These are phyloP conservation scores for Meyerozyma sp. DNA, from an alignment of 1,139 yeast species.

Conservation along the genomic window DNA sequence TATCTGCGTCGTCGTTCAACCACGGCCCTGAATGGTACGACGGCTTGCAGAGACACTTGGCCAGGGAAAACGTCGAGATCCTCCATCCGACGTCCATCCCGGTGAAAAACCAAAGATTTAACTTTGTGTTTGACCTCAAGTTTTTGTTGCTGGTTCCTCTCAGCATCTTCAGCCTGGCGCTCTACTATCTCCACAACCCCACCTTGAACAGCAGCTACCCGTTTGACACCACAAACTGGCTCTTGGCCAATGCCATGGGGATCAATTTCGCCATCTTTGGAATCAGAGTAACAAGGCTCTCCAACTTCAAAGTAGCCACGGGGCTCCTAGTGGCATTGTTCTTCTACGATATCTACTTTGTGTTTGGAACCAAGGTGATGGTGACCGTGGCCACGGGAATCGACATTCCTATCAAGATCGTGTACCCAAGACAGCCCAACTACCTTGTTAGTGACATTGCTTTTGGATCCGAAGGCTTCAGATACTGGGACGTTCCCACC, in stretches of 20 bases:
- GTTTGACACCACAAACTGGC: slow-evolving; percentile 18
- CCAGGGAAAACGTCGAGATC: slow-evolving; percentile 12
- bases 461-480: background rate
- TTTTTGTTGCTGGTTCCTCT: slow-evolving; percentile 20
- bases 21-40: slow-evolving; percentile 7
- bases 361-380: slow-evolving; percentile 61
- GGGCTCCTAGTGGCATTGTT: slow-evolving; percentile 46
- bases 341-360: slow-evolving; percentile 62
- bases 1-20: background rate
- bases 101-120: slow-evolving; percentile 21
- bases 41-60: slow-evolving; percentile 11
- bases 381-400: slow-evolving; percentile 52
- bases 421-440: slow-evolving; percentile 34
- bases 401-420: slow-evolving; percentile 53
- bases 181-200: slow-evolving; percentile 20
- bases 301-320: slow-evolving; percentile 40
- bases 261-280: slow-evolving; percentile 31
- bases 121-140: slow-evolving; percentile 29
- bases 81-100: slow-evolving; percentile 14
- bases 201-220: slow-evolving; percentile 10
- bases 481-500: slow-evolving; percentile 8
- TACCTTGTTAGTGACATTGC: background rate
- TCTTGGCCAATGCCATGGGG: slow-evolving; percentile 28
- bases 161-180: slow-evolving; percentile 12
- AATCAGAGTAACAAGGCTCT: slow-evolving; percentile 23